Evolutionary conservation across 1,284 basidiomycete species (phyloP), one percentile per base, ranked within the genome.

Genomic region (Schizophyllum amplum): DNA sequence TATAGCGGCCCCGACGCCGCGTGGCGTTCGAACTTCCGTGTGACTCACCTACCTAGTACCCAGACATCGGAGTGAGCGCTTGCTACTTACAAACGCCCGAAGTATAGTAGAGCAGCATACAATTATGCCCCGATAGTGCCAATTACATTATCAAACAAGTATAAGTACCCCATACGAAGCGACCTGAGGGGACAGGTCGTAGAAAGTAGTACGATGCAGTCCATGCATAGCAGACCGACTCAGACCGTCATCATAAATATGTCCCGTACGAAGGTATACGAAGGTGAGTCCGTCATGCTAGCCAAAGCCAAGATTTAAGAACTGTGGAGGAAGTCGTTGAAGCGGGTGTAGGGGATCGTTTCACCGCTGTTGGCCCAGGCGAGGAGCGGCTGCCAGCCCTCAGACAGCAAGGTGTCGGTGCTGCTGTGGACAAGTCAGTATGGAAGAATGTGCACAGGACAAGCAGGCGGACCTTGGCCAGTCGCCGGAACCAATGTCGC

Each of bases 301-400:
- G 33, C 3, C 33, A 17, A 42, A 17, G 33, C 17, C 33, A 17
- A 42, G 33, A 17, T 42, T 42, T 42, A 42, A 42, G 13, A 9
- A 17, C 17, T 13, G 53, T 64, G 63, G 11, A 65, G 54, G 57
- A 60, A 65, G 51, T 64, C 64, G 54, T 65, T 61, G 59, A 65
- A 65, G 61, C 64, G 64, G 21, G 48, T n/a, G 57, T 65, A 65
- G 1, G 64, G 64, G 20, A 64, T 56, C 22, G 55, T 60, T 5
- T 64, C 63, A 7, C 61, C 63, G n/a, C 62, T 62, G 13, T 56
- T 58, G 26, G 64, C 59, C 64, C 64, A 65, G 17, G 47, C 47
- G n/a, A 56, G 33, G 53, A 65, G 60, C 21, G 57, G 57, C 3
- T 51, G 33, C 60, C 61, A 61, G 52, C 54, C 61, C n/a, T 55